These are phyloP conservation scores for Conringia planisiliqua DNA, from an alignment of 345 rosid genomes.

Conservation along the genomic window DNA sequence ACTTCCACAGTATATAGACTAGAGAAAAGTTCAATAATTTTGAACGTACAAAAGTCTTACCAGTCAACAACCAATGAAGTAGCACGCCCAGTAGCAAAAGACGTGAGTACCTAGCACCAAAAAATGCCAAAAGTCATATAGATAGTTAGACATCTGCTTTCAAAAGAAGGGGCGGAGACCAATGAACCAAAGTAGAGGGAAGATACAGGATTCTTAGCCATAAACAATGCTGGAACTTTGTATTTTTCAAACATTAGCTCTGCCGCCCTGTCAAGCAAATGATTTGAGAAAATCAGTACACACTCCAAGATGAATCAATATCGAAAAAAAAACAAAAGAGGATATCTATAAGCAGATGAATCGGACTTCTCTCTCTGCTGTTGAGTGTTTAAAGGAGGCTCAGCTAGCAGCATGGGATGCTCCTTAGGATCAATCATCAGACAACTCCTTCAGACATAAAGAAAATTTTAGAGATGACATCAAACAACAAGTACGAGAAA, in stretches of 20 bases:
- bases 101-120: slow-evolving; percentile 79
- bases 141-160: slow-evolving; percentile 9
- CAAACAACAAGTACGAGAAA: slow-evolving; percentile 14
- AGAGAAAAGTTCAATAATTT: background rate
- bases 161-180: background rate
- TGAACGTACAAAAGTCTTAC: slow-evolving; percentile 34
- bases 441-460: slow-evolving; percentile 58
- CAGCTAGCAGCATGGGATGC: slow-evolving; percentile 98
- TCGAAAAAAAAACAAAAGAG: background rate
- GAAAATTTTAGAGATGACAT: background rate
- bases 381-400: slow-evolving; percentile 82
- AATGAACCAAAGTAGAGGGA: slow-evolving; percentile 15
- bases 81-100: slow-evolving; percentile 98
- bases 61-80: slow-evolving; percentile 97
- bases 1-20: slow-evolving; percentile 1
- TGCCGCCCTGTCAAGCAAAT: slow-evolving; percentile 62
- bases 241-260: slow-evolving; percentile 98
- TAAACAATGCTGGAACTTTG: slow-evolving; percentile 90
- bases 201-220: slow-evolving; percentile 96
- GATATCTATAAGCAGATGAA: background rate
- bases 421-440: slow-evolving; percentile 95
- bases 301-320: background rate
- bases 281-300: slow-evolving; percentile 20
- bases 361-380: slow-evolving; percentile 90
- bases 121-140: slow-evolving; percentile 21